phyloP scores from a whole-genome alignment of 2,329 filamentous ascomycete genomes.

The Penicillium hesseltinei region DNA sequence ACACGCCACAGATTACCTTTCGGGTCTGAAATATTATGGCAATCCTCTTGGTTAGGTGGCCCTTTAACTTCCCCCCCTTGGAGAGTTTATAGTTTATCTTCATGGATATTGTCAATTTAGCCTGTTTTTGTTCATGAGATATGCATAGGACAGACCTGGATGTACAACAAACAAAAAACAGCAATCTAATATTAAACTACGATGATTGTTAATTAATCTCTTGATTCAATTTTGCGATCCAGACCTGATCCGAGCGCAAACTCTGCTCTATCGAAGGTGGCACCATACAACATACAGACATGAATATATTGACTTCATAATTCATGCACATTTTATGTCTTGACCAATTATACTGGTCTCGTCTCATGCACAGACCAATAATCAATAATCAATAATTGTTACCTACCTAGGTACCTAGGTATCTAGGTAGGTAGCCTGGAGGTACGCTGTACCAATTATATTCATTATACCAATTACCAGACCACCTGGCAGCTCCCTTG shows the following conservation, averaged over 20 bases:
- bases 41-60: not conserved
- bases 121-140: not conserved
- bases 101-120: not conserved
- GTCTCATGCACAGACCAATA: not conserved
- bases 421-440: not conserved
- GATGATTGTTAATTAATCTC: not conserved
- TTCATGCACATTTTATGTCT: not conserved
- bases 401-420: no score
- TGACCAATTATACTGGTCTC: not conserved
- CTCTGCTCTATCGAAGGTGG: not conserved
- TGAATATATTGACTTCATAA: not conserved
- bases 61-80: not conserved
- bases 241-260: not conserved
- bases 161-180: not conserved
- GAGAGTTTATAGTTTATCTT: not conserved
- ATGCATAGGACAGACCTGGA: not conserved
- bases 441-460: not conserved
- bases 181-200: not conserved
- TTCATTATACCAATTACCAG: not conserved
- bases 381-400: no score
- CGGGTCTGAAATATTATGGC: not conserved
- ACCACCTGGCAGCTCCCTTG: not conserved
- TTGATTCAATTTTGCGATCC: not conserved
- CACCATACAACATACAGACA: not conserved
- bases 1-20: not conserved